Conservation (phyloP, 345 rosid genomes). For the Brassica rapa region DNA sequence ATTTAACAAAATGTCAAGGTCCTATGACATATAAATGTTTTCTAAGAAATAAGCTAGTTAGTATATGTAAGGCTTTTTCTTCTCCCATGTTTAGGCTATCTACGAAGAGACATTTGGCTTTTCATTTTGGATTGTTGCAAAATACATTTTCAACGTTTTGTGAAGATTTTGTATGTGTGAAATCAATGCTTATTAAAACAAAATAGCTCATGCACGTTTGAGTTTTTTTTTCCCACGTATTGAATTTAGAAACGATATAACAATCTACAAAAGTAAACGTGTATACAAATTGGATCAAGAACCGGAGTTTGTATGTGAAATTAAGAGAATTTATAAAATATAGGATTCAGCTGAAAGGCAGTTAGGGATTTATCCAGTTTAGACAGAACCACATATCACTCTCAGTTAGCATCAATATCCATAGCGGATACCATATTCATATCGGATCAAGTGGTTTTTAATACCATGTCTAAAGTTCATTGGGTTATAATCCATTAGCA, state of each 20-base stretch:
- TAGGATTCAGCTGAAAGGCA: background rate
- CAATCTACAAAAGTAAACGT: background rate
- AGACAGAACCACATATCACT: background rate
- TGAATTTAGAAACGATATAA: background rate
- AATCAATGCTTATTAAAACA: background rate
- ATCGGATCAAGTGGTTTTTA: background rate
- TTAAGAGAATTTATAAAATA: background rate
- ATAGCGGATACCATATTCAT: background rate
- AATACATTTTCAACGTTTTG: conserved; percentile 15
- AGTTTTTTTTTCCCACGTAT: conserved; percentile 12
- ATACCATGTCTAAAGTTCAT: background rate
- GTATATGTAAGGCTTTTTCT: conserved; percentile 19
- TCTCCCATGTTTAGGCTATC: conserved; percentile 34
- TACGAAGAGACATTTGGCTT: conserved; percentile 43
- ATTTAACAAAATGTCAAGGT: conserved; percentile 30
- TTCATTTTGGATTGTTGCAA: conserved; percentile 26
- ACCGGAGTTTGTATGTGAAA: background rate
- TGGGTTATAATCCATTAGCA: background rate
- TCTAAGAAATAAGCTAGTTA: background rate
- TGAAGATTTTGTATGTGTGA: conserved; percentile 3
- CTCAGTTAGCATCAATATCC: background rate
- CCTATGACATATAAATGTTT: conserved; percentile 1
- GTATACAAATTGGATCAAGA: background rate
- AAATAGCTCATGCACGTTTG: conserved; percentile 25
- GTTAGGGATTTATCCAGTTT: background rate